phyloP scores from a whole-genome alignment of 805 yeast species.

The Saccharomycopsis vini region DNA sequence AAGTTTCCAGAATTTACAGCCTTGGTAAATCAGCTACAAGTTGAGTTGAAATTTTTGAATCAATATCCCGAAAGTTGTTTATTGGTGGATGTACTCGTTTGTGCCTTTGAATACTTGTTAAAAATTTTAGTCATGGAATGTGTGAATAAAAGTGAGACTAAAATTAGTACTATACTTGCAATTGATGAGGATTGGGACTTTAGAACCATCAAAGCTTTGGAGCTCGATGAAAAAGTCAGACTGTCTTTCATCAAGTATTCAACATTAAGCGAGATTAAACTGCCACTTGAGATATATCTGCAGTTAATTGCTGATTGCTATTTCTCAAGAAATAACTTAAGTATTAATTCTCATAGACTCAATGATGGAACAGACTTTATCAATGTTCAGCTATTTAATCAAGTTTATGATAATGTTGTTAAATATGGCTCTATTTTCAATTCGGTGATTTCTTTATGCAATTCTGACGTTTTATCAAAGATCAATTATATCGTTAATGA shows the following conservation, averaged over 20 bases:
- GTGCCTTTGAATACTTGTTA: constrained; percentile 45
- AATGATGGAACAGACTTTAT: neutral
- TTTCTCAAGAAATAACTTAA: constrained; percentile 1
- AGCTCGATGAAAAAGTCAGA: constrained; percentile 48
- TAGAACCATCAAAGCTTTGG: constrained; percentile 60
- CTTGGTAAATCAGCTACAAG: constrained; percentile 28
- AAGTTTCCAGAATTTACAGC: constrained; percentile 48
- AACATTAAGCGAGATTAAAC: neutral
- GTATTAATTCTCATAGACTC: neutral
- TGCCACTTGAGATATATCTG: neutral
- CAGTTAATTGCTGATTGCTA: constrained; percentile 2
- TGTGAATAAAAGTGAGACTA: constrained; percentile 35
- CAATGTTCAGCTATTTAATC: constrained; percentile 2
- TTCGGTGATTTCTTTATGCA: constrained; percentile 24
- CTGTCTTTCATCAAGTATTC: constrained; percentile 22
- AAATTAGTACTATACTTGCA: constrained; percentile 42
- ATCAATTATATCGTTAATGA: neutral
- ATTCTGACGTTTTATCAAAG: neutral
- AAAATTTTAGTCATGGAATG: constrained; percentile 54
- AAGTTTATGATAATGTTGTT: constrained; percentile 7
- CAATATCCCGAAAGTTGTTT: constrained; percentile 25
- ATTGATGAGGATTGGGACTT: constrained; percentile 69
- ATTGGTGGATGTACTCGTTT: constrained; percentile 24
- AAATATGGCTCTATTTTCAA: constrained; percentile 21
- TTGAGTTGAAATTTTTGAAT: constrained; percentile 23